Percentiles rank a stretch among this genome's conserved stretches.
phyloP scores from a whole-genome alignment of 768 basidiomycete species.

The Austroboletus eburneus region DNA sequence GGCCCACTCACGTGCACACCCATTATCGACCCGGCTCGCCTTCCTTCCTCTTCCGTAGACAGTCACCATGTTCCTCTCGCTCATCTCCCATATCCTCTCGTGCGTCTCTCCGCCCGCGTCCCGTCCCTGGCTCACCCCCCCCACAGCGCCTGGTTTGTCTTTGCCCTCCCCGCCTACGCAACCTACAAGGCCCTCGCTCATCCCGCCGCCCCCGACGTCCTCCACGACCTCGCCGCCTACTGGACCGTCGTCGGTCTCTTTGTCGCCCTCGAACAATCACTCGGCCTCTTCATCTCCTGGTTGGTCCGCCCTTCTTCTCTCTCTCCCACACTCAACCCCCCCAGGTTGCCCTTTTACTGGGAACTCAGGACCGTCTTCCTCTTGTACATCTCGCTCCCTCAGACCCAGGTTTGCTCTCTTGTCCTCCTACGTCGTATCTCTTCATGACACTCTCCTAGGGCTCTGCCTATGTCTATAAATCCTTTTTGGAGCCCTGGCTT shows the following conservation, averaged over 20 bases:
- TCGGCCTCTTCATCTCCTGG: slow-evolving; percentile 68
- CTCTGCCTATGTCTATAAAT: slow-evolving; percentile 59
- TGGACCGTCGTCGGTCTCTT: slow-evolving; percentile 62
- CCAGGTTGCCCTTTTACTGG: slow-evolving; percentile 75
- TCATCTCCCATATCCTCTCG: slow-evolving; percentile 50
- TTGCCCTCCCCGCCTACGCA: slow-evolving; percentile 57
- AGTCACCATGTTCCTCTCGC: slow-evolving; percentile 43
- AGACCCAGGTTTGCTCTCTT: slow-evolving; percentile 50
- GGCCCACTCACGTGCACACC: neutral
- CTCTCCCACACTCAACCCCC: slow-evolving; percentile 9
- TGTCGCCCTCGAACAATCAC: slow-evolving; percentile 57
- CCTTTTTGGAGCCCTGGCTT: slow-evolving; percentile 60
- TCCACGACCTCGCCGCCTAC: slow-evolving; percentile 57
- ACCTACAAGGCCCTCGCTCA: slow-evolving; percentile 66
- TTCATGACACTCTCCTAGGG: slow-evolving; percentile 42
- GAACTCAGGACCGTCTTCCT: slow-evolving; percentile 66
- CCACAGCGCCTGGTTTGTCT: slow-evolving; percentile 65
- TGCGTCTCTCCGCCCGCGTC: slow-evolving; percentile 14
- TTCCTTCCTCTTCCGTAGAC: neutral
- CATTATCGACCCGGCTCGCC: neutral
- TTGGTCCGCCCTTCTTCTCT: slow-evolving; percentile 24
- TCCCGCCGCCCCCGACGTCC: slow-evolving; percentile 46
- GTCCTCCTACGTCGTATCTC: neutral
- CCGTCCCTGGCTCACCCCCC: neutral
- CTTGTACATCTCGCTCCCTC: slow-evolving; percentile 64